These are phyloP conservation scores for Linnemannia exigua DNA, from an alignment of 192 early-diverging fungal genomes.

Conservation along the genomic window DNA sequence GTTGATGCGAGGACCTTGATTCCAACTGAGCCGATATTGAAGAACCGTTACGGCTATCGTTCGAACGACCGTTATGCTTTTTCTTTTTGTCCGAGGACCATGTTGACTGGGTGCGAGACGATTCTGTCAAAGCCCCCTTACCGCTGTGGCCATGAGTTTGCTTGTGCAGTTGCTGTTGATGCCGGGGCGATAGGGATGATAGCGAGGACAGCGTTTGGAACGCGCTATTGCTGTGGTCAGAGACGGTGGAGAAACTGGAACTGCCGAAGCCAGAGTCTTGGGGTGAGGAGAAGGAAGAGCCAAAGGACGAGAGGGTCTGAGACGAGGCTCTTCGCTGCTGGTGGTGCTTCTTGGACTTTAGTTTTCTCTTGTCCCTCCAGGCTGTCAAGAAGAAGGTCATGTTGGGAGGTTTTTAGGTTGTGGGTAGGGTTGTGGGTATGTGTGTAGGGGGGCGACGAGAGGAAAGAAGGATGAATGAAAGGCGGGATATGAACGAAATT, in stretches of 20 bases:
- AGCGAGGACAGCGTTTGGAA: conserved; percentile 8
- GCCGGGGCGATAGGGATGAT: not conserved
- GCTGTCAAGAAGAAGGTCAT: conserved; percentile 17
- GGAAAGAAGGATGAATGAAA: not conserved
- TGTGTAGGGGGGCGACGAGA: too few relatives aligned
- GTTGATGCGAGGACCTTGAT: not conserved
- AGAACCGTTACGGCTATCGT: not conserved
- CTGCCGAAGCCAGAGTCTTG: conserved; percentile 35
- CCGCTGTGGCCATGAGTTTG: not conserved
- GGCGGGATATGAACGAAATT: conserved; percentile 5
- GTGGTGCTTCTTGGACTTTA: not conserved
- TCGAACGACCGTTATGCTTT: not conserved
- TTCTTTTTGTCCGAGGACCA: not conserved
- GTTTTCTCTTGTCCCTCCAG: conserved; percentile 14
- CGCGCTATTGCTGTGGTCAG: not conserved
- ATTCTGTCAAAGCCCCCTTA: not conserved
- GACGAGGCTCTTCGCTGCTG: not conserved
- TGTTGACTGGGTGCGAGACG: not conserved
- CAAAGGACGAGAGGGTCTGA: not conserved
- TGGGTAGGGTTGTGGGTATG: not conserved
- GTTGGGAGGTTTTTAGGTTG: not conserved
- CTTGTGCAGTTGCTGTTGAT: conserved; percentile 8
- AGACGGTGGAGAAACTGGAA: conserved; percentile 16
- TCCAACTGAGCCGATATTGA: not conserved
- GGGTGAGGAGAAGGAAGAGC: not conserved